Base-by-base conservation (phyloP, 345 rosid genomes). In the Lepidium africanum region DNA sequence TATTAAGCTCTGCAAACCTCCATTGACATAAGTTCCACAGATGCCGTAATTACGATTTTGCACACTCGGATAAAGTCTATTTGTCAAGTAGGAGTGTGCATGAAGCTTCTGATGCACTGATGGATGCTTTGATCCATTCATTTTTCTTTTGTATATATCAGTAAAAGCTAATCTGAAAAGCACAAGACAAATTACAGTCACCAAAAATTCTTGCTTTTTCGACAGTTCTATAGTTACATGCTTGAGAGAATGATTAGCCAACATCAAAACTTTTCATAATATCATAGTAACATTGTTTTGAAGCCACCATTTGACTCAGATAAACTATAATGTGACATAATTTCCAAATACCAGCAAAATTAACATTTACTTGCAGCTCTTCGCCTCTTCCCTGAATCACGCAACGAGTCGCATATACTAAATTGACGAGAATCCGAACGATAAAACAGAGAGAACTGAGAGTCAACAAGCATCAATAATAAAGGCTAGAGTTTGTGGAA, bases 61-160 rank as follows among this genome's bases (percentile, higher is more conserved):
- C 65, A 66, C 40, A 47, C 59, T 81, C 30, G 85, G 76, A 17
- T 82, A 81, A 53, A 80, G 74, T 67, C 61, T 81, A 16, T 73
- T 78, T 15, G 77, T 57, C 48, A 85, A 77, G 49, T 39, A 61
- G 11, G 91, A 81, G 47, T 82, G 84, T 45, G 81, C 83, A 23
- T 78, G 75, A 23, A 91, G 65, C 75, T 85, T 88, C 70, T 77
- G 85, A 51, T 75, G 67, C 21, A 84, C 77, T 13, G 89, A 81
- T 70, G 86, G 91, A 77, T 77, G 52, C 74, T 51, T 74, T 25
- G 76, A 75, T 79, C 81, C 88, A 82, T 88, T 93, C 61, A 75
- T 89, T 88, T 17, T 80, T 82, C 45, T 32, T 77, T 6, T 6
- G 16, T 43, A 11, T 6, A 35, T 12, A 13, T 10, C 12, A 38